Conservation (phyloP, 495 filamentous ascomycete species). For the Astrothelium subdiscretum region DNA sequence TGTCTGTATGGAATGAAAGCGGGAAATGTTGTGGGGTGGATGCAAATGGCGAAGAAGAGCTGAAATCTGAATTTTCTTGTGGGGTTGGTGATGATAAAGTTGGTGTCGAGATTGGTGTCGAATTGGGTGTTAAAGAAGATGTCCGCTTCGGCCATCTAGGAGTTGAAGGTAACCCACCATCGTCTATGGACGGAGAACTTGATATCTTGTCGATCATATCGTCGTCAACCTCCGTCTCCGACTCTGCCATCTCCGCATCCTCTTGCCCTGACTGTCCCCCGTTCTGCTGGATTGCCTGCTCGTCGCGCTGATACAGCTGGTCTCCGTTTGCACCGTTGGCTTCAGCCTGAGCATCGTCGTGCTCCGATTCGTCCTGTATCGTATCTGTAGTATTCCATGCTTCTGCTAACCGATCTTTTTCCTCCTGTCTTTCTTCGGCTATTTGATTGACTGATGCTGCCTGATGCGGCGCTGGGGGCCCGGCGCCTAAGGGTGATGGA, state of each 20-base stretch:
- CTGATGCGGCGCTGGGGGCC: conserved; percentile 69
- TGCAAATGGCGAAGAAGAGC: conserved; percentile 31
- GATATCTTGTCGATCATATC: conserved; percentile 96
- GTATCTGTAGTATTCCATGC: conserved; percentile 41
- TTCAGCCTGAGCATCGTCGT: not conserved
- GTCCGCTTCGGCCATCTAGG: conserved; percentile 22
- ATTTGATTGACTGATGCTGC: conserved; percentile 69
- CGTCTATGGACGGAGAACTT: conserved; percentile 94
- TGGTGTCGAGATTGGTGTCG: conserved; percentile 12
- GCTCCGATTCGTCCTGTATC: conserved; percentile 30
- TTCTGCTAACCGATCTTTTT: conserved; percentile 44
- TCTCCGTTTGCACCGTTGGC: conserved; percentile 14
- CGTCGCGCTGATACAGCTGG: conserved; percentile 3
- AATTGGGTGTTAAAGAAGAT: conserved; percentile 22
- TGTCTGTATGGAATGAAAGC: conserved; percentile 10
- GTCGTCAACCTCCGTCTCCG: conserved; percentile 69
- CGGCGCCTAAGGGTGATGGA: conserved; percentile 39
- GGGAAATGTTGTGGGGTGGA: conserved; percentile 27
- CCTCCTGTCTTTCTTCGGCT: conserved; percentile 53
- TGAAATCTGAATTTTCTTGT: conserved; percentile 1
- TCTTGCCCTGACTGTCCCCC: conserved; percentile 24
- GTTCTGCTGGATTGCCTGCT: not conserved
- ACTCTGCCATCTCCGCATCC: conserved; percentile 57
- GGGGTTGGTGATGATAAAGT: conserved; percentile 7
- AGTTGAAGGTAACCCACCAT: conserved; percentile 60